Conservation (phyloP, 257 asterid genomes). For the Nicotiana benthamiana region DNA sequence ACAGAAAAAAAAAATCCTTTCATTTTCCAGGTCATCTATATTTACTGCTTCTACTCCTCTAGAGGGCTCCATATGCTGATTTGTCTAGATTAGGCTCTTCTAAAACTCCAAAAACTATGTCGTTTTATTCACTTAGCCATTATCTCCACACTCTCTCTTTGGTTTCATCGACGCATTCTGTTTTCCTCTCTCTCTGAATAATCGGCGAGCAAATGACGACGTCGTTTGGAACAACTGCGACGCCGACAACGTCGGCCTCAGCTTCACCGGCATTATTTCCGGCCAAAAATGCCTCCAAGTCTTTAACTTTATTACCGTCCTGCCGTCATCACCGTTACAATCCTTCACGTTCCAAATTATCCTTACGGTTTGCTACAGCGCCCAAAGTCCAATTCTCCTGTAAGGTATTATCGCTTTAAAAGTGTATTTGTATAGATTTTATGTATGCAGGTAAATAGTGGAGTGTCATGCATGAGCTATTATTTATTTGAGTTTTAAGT, state of each 20-base stretch:
- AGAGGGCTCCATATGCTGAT: conserved; percentile 15
- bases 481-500: too few relatives aligned
- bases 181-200: conserved; percentile 3
- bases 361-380: conserved; percentile 47
- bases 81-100: conserved; percentile 11
- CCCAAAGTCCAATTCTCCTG: conserved; percentile 51
- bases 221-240: conserved; percentile 41
- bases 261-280: conserved; percentile 36
- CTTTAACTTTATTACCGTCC: conserved; percentile 32
- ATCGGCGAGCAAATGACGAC: conserved; percentile 44
- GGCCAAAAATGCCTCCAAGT: conserved; percentile 32
- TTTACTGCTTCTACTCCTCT: background rate
- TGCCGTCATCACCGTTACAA: conserved; percentile 25
- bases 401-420: conserved; percentile 33
- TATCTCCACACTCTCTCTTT: conserved; percentile 21
- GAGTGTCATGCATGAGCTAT: too few relatives aligned
- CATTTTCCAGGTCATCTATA: background rate
- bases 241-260: conserved; percentile 20
- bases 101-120: conserved; percentile 22
- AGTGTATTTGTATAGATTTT: too few relatives aligned
- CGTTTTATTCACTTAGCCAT: conserved; percentile 12
- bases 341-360: conserved; percentile 33
- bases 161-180: conserved; percentile 49
- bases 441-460: too few relatives aligned
- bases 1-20: background rate